Evolutionary conservation across 495 filamentous ascomycete species (phyloP).

Genomic region (Amphirosellinia nigrospora): DNA sequence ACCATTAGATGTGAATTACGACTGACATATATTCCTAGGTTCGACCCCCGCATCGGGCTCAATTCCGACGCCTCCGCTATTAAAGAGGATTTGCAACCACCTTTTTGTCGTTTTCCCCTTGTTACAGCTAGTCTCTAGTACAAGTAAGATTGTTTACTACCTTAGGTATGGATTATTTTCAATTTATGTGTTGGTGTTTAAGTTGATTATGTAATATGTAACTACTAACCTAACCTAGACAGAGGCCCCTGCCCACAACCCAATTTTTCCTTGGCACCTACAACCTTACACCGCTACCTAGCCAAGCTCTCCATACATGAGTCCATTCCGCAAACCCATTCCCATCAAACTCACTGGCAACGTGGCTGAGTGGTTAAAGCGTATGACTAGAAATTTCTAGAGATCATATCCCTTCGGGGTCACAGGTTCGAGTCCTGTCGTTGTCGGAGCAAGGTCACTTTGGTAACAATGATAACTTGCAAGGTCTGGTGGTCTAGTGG

Average conservation of each 20-base stretch:
- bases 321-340: background rate
- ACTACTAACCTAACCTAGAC: no score
- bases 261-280: background rate
- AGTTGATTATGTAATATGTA: no score
- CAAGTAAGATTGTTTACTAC: no score
- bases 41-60: conserved; percentile 51
- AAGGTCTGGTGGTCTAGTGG: conserved; percentile 31
- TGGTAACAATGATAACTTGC: background rate
- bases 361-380: conserved; percentile 32
- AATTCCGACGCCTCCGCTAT: conserved; percentile 43
- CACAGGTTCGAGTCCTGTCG: conserved; percentile 32
- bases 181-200: no score
- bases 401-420: conserved; percentile 32
- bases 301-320: background rate
- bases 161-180: no score
- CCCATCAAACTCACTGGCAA: conserved; percentile 17
- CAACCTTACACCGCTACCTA: background rate
- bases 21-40: conserved; percentile 26
- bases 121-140: background rate
- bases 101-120: conserved; percentile 24
- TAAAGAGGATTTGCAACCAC: conserved; percentile 28
- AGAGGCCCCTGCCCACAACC: background rate
- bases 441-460: conserved; percentile 14
- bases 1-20: background rate
- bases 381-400: conserved; percentile 32